phyloP scores from a whole-genome alignment of 306 rosid species.

The Pterocarpus macrocarpus region DNA sequence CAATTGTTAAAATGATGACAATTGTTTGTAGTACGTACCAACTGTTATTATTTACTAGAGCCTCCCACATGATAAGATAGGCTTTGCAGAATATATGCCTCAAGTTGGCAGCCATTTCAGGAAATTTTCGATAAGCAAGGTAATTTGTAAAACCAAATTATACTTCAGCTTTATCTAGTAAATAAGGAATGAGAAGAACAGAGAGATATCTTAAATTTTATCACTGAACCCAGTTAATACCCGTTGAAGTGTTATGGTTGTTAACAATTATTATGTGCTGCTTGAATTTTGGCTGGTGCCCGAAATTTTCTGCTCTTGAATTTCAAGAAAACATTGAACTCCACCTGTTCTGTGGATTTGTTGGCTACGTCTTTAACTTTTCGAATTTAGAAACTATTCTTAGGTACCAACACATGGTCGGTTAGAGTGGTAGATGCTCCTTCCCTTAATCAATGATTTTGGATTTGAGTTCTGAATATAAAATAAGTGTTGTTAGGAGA shows the following conservation, averaged over 20 bases:
- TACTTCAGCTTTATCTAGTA: not conserved
- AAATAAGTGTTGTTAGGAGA: no score
- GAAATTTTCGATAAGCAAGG: constrained; percentile 27
- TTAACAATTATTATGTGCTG: constrained; percentile 27
- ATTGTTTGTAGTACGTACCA: constrained; percentile 40
- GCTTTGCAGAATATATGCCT: constrained; percentile 42
- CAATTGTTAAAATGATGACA: constrained; percentile 54
- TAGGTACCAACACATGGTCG: no score
- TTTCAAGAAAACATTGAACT: constrained; percentile 16
- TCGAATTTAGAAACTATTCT: no score
- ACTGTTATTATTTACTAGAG: constrained; percentile 49
- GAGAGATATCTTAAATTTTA: not conserved
- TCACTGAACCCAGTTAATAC: constrained; percentile 11
- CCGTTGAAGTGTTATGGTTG: constrained; percentile 11
- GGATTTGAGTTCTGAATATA: no score
- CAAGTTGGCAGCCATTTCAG: constrained; percentile 28
- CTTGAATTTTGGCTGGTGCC: constrained; percentile 19
- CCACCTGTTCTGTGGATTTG: not conserved
- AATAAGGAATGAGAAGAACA: constrained; percentile 1
- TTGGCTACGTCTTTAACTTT: not conserved
- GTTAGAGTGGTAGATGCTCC: no score
- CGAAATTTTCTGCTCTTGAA: constrained; percentile 11
- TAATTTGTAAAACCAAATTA: constrained; percentile 39
- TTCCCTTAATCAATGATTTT: not conserved
- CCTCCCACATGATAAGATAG: constrained; percentile 44